Base-by-base conservation (phyloP, 1,284 basidiomycete genomes). In the Ganoderma boninense region DNA sequence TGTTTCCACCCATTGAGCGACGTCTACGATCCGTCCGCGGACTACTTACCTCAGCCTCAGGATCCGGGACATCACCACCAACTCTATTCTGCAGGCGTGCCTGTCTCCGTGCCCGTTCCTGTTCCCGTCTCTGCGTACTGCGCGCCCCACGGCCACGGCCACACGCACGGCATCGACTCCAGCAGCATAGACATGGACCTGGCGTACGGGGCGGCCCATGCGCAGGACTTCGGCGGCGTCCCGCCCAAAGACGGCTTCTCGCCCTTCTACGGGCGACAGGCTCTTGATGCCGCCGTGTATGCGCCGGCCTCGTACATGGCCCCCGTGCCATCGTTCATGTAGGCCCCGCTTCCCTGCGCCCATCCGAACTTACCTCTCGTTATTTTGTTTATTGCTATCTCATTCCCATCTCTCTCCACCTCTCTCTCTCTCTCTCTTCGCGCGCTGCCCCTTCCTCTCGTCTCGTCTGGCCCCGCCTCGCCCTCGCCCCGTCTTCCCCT, bases 361-460 rank as follows among this genome's bases (percentile, higher is more conserved):
- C 67, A 56, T 61, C 57, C 69, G 23, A 26, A 68, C 69, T 69
- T 64, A 71, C 71, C 73, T 68, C 71, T 72, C 73, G 71, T 74
- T 74, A 67, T 72, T 74, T 64, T 74, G 54, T 69, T 74, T 74
- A 72, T 74, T 74, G 68, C 71, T 70, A 68, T 70, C 69, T 70
- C 66, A 64, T 54, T 26, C 5, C 11, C 64, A 38, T 23, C 38
- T 23, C 42, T 29, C 43, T 32, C 61, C 4, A 26, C 5, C 32
- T 5, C 32, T 5, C 32, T 32, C 32, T 29, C 43, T 32, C 61
- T 11, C 29, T n/a, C n/a, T n/a, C n/a, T n/a, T n/a, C n/a, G n/a
- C 26, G 40, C 43, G 38, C 46, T 67, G 65, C 65, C 57, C 62
- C 23, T 56, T 44, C 40, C 56, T 57, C 60, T 60, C 43, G 57